Conservation (phyloP, 768 basidiomycete species). For the Russula dissimulans region DNA sequence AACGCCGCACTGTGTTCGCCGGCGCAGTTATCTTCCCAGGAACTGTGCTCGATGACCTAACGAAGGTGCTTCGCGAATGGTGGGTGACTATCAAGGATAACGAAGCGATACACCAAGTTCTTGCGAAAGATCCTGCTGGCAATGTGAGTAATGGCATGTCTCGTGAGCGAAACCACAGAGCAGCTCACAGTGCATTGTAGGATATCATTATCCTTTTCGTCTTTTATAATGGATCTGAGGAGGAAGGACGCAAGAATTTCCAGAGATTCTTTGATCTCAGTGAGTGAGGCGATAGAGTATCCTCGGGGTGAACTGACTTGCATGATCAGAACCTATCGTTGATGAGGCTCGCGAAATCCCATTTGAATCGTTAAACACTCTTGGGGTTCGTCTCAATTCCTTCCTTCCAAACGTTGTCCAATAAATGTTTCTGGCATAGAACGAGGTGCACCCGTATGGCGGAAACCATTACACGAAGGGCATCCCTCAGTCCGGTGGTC, state of each 20-base stretch:
- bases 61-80: constrained; percentile 26
- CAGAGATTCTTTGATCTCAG: constrained; percentile 39
- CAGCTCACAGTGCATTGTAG: constrained; percentile 22
- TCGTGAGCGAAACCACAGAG: too few relatives aligned
- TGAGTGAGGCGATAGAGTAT: constrained; percentile 17
- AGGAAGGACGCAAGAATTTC: constrained; percentile 37
- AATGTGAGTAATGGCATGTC: constrained; percentile 25
- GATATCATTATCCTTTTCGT: constrained; percentile 29
- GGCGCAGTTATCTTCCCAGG: constrained; percentile 33
- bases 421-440: constrained; percentile 24
- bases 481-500: constrained; percentile 10
- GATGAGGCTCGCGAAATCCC: constrained; percentile 38
- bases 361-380: constrained; percentile 35
- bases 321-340: constrained; percentile 31
- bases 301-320: not conserved
- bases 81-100: constrained; percentile 29
- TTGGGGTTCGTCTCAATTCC: constrained; percentile 26
- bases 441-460: constrained; percentile 30
- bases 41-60: constrained; percentile 9
- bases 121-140: constrained; percentile 32
- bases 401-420: too few relatives aligned
- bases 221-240: constrained; percentile 45
- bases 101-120: constrained; percentile 31
- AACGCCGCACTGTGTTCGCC: constrained; percentile 38
- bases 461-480: constrained; percentile 37